These are phyloP conservation scores for Vanilla planifolia DNA, from an alignment of 106 monocot species.

Conservation along the genomic window DNA sequence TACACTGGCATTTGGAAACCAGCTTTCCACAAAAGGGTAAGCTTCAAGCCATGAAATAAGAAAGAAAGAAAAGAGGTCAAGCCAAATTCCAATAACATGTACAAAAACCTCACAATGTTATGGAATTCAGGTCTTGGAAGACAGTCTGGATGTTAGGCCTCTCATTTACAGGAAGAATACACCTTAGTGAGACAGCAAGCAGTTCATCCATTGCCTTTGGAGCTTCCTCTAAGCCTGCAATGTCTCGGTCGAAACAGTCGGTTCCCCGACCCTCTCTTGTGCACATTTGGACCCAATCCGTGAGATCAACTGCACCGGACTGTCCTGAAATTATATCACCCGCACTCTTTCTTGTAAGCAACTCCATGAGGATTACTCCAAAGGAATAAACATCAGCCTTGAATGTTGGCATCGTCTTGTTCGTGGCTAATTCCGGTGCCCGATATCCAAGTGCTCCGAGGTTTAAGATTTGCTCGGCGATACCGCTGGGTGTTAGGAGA, in stretches of 20 bases:
- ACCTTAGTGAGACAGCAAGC: conserved; percentile 66
- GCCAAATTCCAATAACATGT: conserved; percentile 20
- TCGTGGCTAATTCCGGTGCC: conserved; percentile 62
- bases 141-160: conserved; percentile 85
- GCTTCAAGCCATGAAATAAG: conserved; percentile 14
- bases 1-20: conserved; percentile 35
- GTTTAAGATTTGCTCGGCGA: conserved; percentile 55
- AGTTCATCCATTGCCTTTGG: conserved; percentile 69
- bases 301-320: conserved; percentile 72
- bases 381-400: conserved; percentile 84
- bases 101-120: conserved; percentile 54
- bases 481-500: conserved; percentile 58
- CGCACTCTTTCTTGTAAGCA: conserved; percentile 74
- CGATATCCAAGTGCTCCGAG: conserved; percentile 78
- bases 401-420: conserved; percentile 48
- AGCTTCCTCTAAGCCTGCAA: conserved; percentile 63
- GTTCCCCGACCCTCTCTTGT: conserved; percentile 61
- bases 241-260: conserved; percentile 79
- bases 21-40: conserved; percentile 29
- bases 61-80: conserved; percentile 12
- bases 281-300: conserved; percentile 90
- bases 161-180: conserved; percentile 81
- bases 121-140: conserved; percentile 61
- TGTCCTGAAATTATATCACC: conserved; percentile 89
- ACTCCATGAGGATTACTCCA: conserved; percentile 81